Evolutionary conservation across 2,329 filamentous ascomycete genomes (phyloP), one percentile per base, ranked within the genome.

Genomic region (Emericellopsis cladophorae): DNA sequence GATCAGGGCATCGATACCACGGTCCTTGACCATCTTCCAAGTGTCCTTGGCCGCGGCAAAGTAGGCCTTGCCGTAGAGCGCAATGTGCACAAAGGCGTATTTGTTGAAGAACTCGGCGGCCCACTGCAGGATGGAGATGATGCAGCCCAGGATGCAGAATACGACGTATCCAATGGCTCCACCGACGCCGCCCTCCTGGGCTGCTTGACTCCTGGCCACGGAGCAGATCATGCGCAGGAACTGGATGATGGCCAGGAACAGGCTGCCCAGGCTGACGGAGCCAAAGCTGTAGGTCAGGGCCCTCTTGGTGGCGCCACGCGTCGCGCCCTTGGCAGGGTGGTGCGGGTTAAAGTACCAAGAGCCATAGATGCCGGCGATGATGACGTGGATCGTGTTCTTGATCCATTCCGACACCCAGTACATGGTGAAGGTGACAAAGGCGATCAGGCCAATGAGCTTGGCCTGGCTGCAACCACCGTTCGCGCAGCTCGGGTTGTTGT

Each of bases 371-470:
- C 90, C 89, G 0, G 87, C 84, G 44, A 95, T 83, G 21, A 79
- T 88, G 2, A 82, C 83, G 56, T 96, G 88, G 37, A 95, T 85
- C 1, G 85, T 88, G 61, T 94, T 95, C 67, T 95, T 95, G 51
- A 95, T 66, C 73, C 84, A 90, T 58, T 96, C 90, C 2, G 84
- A 82, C 48, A 95, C 80, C 90, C 90, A 96, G 64, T 93, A 95
- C 62, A 81, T 85, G 40, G 88, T 81, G 53, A 96, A 95, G 0
- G 88, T 94, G 49, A 88, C 74, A 57, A 93, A 95, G 15, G 82
- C 84, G 5, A 94, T 67, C 24, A 95, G 64, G 0, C 89, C 89
- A 45, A 88, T 89, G 36, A 95, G 84, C 48, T 81, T 90, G 40
- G 68, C 85, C 6, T 66, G 70, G 45, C 83, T 80, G 51, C 89